A percentile compares a stretch with the other conserved stretches of the same genome.
These are phyloP conservation scores for Diaporthe helianthi DNA, from an alignment of 2,329 filamentous ascomycete genomes.

Conservation along the genomic window DNA sequence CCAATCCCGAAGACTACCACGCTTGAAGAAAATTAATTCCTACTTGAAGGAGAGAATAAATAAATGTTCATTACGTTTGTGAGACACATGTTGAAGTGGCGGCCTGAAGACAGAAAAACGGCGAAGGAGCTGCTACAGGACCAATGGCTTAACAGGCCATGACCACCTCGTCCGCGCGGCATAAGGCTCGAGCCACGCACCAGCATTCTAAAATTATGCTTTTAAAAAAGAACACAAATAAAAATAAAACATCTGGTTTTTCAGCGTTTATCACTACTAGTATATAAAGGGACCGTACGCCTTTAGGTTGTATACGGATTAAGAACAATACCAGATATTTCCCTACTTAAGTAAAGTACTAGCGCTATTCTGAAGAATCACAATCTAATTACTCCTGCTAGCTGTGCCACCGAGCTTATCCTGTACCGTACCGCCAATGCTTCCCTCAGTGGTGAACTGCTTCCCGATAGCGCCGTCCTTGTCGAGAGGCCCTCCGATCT, in stretches of 20 bases:
- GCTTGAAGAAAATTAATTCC: neutral
- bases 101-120: constrained; percentile 3
- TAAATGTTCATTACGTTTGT: neutral
- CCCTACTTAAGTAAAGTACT: too few species aligned
- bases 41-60: neutral
- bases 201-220: too few species aligned
- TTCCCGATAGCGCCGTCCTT: constrained; percentile 62
- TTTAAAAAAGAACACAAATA: too few species aligned
- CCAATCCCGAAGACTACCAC: neutral
- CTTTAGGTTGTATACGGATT: too few species aligned
- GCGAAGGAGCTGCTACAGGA: neutral
- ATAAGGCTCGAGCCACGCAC: too few species aligned
- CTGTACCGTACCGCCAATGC: constrained; percentile 62
- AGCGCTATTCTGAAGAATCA: too few species aligned
- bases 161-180: too few species aligned
- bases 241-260: too few species aligned
- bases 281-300: too few species aligned
- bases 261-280: too few species aligned
- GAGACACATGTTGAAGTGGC: neutral
- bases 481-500: constrained; percentile 56
- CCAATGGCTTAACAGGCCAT: neutral
- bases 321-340: too few species aligned
- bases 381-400: constrained; percentile 25
- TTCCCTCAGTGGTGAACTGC: constrained; percentile 61
- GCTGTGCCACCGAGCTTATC: constrained; percentile 49